Base-by-base conservation (phyloP, 441 rosid genomes). In the Populus hybrid region DNA sequence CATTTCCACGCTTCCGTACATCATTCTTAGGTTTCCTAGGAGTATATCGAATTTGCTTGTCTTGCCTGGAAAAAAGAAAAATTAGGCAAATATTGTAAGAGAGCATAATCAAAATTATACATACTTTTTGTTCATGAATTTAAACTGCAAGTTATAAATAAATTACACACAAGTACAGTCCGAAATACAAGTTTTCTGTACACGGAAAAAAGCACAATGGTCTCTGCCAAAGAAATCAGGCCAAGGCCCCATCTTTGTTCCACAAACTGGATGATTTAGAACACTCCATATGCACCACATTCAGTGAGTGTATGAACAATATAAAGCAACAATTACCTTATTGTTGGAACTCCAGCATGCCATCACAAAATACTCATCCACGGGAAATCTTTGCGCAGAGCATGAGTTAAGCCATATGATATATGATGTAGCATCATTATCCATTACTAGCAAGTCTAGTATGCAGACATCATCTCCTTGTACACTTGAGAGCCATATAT, bases 1-100 rank as follows among this genome's bases (percentile, higher is more conserved):
- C 87, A 74, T 81, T 85, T 67, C 76, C 78, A 65, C 77, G 77
- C 81, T 82, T 84, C 35, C 75, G 32, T 10, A 73, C 82, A 81
- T 80, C 88, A 20, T 34, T 81, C 78, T 77, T 78, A 14, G 81
- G 77, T 70, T 81, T 85, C 74, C 72, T 77, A 46, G 80, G 71
- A 21, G 80, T 81, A 76, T 76, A 81, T 35, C 73, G 80, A 73
- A 72, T 75, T 77, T 80, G 80, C 12, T 84, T 88, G 42, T 81
- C 87, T 14, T 72, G 80, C 85, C 91, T 88, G 86, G 36, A 77
- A 42, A 36, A 36, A 64, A 40, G 24, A 71, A 26, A 21, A 21
- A 18, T 8, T 77, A 75, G 67, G 9, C 18, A 10, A 16, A 21
- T 8, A 2, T 28, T 21, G 28, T 68, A 5, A n/a, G 14, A 11